Conservation (phyloP, 768 basidiomycete species). For the Naganishia antarctica region DNA sequence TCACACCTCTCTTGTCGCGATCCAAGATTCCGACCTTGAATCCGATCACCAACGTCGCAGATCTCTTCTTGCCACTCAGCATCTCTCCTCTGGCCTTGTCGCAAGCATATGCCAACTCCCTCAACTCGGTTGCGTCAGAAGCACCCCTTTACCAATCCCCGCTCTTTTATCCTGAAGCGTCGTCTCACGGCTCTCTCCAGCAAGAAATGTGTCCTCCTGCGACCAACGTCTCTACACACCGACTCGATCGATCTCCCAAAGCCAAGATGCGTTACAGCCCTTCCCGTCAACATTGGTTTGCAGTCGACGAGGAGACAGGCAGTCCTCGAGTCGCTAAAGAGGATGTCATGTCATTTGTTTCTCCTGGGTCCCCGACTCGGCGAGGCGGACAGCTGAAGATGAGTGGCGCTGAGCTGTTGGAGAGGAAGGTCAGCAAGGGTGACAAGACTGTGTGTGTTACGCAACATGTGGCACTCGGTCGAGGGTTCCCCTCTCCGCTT, state of each 20-base stretch:
- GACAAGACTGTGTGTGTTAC: background rate
- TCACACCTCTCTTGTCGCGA: background rate
- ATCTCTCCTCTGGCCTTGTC: constrained; percentile 11
- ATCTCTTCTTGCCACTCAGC: constrained; percentile 8
- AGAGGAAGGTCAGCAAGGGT: background rate
- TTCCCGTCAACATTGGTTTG: constrained; percentile 16
- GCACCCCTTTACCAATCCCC: background rate
- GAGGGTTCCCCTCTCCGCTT: constrained; percentile 9
- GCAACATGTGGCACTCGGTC: constrained; percentile 3
- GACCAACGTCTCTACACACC: constrained; percentile 9
- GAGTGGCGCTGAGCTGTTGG: background rate
- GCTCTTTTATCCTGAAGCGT: background rate
- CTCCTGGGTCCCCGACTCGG: background rate
- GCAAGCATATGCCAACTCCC: background rate
- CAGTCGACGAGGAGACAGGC: constrained; percentile 13
- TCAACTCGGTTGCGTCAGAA: background rate
- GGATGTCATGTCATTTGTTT: background rate
- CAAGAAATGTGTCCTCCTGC: constrained; percentile 4
- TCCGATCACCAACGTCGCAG: background rate
- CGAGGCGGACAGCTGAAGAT: background rate
- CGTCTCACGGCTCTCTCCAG: too few species aligned
- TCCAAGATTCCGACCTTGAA: constrained; percentile 10
- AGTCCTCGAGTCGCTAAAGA: background rate
- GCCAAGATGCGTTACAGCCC: constrained; percentile 26
- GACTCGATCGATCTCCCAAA: constrained; percentile 14